Evolutionary conservation across 1,284 basidiomycete species (phyloP), one percentile per base, ranked within the genome.

Genomic region (Sphagnurus paluster): DNA sequence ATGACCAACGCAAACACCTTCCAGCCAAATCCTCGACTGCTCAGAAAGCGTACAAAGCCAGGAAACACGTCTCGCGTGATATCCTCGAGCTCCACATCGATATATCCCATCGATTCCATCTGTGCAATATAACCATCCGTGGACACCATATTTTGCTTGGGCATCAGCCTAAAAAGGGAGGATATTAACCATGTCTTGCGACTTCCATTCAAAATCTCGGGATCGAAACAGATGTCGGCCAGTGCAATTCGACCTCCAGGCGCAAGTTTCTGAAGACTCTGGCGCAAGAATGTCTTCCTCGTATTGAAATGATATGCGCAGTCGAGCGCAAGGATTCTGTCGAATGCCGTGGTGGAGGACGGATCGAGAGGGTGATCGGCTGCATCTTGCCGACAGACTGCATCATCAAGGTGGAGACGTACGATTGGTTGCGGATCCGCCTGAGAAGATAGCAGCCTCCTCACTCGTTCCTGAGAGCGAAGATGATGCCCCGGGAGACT

Each of bases 281-380:
- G 76, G 6, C 63, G 57, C 24, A 87, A 71, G 55, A 83, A 79
- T 3, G 49, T 49, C 11, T 61, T 48, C 16, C 82, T 72, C 1
- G 80, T 78, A 6, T 70, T 59, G 60, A 87, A 87, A 60, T 89
- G 85, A 59, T 87, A 87, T 2, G 84, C 82, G 49, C 84, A 86
- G 58, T 90, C 86, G 21, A 88, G 70, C 4, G 82, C 80, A 23
- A 79, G 66, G 33, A 82, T 75, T 20, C 65, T 62, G 43, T 79
- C 71, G 51, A 72, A 81, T 24, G 45, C 33, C n/a, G 43, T 46
- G 11, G 39, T 21, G 6, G 63, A 60, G 2, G 61, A 52, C 8
- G 70, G 63, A 42, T 66, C 57, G 5, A 80, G 60, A 13, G 79
- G 77, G 52, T 81, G 79, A 5, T 56, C 37, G 16, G 20, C 20